Evolutionary conservation across 129 eudicot species (phyloP).

Genomic region (Chrysanthemum lavandulifolium): DNA sequence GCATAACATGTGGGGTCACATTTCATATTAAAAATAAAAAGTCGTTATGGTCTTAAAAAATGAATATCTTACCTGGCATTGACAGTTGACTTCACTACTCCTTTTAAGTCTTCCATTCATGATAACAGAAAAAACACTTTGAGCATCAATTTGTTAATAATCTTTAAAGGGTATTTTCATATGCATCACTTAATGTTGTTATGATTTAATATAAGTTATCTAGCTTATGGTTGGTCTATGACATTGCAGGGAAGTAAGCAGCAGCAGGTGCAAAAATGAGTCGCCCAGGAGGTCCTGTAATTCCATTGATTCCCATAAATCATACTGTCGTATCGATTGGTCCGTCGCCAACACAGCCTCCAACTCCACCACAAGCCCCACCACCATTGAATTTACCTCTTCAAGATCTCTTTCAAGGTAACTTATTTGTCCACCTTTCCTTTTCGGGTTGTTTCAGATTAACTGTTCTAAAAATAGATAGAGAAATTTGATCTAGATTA

Average conservation of each 20-base stretch:
- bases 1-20: no score
- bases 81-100: no score
- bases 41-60: no score
- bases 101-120: neutral
- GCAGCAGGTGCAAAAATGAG: conserved; percentile 6
- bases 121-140: neutral
- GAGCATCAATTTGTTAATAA: neutral
- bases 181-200: neutral
- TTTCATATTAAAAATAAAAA: no score
- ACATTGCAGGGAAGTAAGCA: neutral
- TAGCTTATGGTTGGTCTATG: neutral
- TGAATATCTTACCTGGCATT: no score
- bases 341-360: conserved; percentile 1
- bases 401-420: conserved; percentile 20
- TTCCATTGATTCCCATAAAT: neutral
- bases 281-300: no score
- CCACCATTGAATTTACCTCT: conserved; percentile 20
- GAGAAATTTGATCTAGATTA: no score
- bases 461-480: no score
- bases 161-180: neutral
- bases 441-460: no score
- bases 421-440: no score
- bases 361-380: conserved; percentile 10
- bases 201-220: neutral
- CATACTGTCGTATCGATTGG: conserved; percentile 1